Evolutionary conservation across 192 early-diverging fungal species (phyloP), one percentile per base, ranked within the genome.

Genomic region (Gorgonomyces haynaldii): DNA sequence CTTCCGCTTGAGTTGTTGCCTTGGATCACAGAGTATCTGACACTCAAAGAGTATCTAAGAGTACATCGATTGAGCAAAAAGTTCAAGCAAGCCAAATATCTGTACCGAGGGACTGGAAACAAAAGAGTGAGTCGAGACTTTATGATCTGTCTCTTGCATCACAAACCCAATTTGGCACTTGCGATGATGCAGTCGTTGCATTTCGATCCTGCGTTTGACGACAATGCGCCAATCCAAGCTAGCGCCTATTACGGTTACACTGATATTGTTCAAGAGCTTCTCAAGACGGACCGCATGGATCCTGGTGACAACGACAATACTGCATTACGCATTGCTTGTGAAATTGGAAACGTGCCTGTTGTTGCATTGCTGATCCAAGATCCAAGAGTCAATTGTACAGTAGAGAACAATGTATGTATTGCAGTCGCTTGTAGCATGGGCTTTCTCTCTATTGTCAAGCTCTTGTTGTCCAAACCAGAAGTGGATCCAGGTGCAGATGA

Each of bases 171-270:
- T n/a, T n/a, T n/a, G n/a, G n/a, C n/a, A n/a, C n/a, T n/a, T n/a
- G n/a, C n/a, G n/a, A n/a, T n/a, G n/a, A n/a, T n/a, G n/a, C n/a
- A n/a, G n/a, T n/a, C n/a, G n/a, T n/a, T n/a, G n/a, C n/a, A n/a
- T n/a, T n/a, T n/a, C n/a, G n/a, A n/a, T n/a, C n/a, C n/a, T n/a
- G n/a, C n/a, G n/a, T n/a, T n/a, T n/a, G n/a, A n/a, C n/a, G n/a
- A n/a, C n/a, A n/a, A n/a, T n/a, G n/a, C n/a, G n/a, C n/a, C n/a
- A n/a, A n/a, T n/a, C n/a, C n/a, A n/a, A n/a, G n/a, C n/a, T n/a
- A n/a, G n/a, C n/a, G 16, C 74, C 69, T 3, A 49, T 48, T 10
- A 72, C 34, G 42, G 42, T 15, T 20, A 43, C 17, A 43, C 21
- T 28, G 42, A 43, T 1, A 43, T 43, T 9, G 17, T 43, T 27